Evolutionary conservation across 1,284 basidiomycete genomes (phyloP).

Genomic region (Cryptococcus hybrid): DNA sequence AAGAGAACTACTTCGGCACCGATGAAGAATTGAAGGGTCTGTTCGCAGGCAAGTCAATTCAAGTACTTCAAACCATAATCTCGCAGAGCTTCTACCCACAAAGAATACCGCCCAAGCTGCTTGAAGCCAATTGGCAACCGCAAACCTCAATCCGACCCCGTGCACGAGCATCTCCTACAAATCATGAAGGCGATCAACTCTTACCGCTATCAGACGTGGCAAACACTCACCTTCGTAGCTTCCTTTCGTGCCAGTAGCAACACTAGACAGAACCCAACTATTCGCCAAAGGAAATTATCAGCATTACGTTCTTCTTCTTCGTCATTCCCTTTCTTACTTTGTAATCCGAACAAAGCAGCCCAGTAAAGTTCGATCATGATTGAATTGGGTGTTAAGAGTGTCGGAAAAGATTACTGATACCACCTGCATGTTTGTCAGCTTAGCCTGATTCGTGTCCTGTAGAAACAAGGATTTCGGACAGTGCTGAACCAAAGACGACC

Average conservation of each 20-base stretch:
- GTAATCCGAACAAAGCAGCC: slow-evolving; percentile 47
- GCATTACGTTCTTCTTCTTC: not conserved
- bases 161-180: slow-evolving; percentile 60
- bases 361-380: slow-evolving; percentile 67
- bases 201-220: not conserved
- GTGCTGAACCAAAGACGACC: not conserved
- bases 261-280: slow-evolving; percentile 77
- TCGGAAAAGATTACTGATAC: slow-evolving; percentile 61
- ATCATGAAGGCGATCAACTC: not conserved
- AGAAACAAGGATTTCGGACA: too few species aligned
- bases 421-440: slow-evolving; percentile 44
- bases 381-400: slow-evolving; percentile 68
- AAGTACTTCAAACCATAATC: not conserved
- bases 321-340: slow-evolving; percentile 17
- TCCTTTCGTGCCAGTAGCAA: slow-evolving; percentile 67
- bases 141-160: slow-evolving; percentile 73
- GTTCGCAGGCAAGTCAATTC: not conserved
- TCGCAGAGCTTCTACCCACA: slow-evolving; percentile 52
- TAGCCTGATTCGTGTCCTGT: too few species aligned
- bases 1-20: slow-evolving; percentile 45
- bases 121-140: slow-evolving; percentile 77
- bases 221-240: slow-evolving; percentile 67
- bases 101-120: slow-evolving; percentile 79
- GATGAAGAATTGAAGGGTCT: slow-evolving; percentile 48
- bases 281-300: slow-evolving; percentile 18